phyloP scores from a whole-genome alignment of 1,284 basidiomycete genomes.

The Ustilago tritici region DNA sequence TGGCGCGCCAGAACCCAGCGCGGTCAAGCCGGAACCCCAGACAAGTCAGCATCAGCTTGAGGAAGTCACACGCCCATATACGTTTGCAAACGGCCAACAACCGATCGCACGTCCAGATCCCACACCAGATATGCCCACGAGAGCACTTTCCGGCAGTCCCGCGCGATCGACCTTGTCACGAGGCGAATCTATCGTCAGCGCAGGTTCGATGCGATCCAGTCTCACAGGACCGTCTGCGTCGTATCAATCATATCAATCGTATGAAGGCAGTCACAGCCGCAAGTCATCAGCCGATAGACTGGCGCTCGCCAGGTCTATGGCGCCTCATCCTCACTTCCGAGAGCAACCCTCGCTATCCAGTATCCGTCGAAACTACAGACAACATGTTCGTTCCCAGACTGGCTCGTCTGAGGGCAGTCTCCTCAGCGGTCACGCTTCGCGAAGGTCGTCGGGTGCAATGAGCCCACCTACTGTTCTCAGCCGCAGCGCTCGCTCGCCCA shows the following conservation, averaged over 20 bases:
- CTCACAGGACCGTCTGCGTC: conserved; percentile 18
- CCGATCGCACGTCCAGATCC: conserved; percentile 8
- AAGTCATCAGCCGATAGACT: conserved; percentile 44
- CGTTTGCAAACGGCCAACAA: neutral
- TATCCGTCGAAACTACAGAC: conserved; percentile 38
- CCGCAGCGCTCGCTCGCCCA: conserved; percentile 54
- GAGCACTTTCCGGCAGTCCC: conserved; percentile 16
- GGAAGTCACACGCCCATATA: neutral
- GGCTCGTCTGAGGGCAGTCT: conserved; percentile 47
- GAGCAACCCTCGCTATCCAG: conserved; percentile 46
- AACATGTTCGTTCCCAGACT: conserved; percentile 37
- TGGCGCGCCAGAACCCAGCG: neutral
- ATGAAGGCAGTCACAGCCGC: conserved; percentile 33
- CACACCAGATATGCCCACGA: conserved; percentile 31
- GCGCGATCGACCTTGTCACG: conserved; percentile 24
- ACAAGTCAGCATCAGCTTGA: neutral
- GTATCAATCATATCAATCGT: conserved; percentile 21
- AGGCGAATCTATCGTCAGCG: conserved; percentile 24
- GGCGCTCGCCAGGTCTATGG: conserved; percentile 28
- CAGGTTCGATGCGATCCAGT: conserved; percentile 25
- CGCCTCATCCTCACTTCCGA: conserved; percentile 32
- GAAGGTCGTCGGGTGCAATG: conserved; percentile 42
- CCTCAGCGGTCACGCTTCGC: conserved; percentile 27
- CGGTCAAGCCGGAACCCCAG: neutral
- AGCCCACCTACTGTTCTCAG: conserved; percentile 43